Conservation (phyloP, 352 stramenopile genomes). For the Globisporangium paddicum region DNA sequence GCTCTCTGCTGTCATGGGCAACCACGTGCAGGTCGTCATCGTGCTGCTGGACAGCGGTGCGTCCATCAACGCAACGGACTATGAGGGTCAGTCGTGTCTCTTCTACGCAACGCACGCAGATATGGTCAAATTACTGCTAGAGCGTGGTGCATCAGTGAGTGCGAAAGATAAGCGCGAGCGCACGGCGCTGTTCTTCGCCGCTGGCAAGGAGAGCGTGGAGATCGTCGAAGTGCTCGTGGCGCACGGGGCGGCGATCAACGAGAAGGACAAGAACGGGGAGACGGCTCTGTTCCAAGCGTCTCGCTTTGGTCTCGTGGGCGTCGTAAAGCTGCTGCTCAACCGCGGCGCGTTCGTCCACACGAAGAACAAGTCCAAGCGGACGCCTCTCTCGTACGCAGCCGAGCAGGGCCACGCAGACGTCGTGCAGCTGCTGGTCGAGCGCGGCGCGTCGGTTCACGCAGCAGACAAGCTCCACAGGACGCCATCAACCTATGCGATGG, state of each 20-base stretch:
- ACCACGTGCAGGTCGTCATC: conserved; percentile 4
- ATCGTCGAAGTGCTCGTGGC: conserved; percentile 4
- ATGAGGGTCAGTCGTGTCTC: conserved; percentile 11
- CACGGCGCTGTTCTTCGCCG: conserved; percentile 12
- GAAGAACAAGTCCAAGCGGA: conserved; percentile 8
- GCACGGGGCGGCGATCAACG: conserved; percentile 8
- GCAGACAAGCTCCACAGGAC: conserved; percentile 8
- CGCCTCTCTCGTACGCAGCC: conserved; percentile 11
- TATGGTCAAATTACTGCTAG: conserved; percentile 6
- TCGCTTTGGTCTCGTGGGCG: conserved; percentile 6
- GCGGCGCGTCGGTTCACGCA: conserved; percentile 10
- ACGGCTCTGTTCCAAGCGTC: conserved; percentile 12
- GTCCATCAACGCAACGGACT: conserved; percentile 1
- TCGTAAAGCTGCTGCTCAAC: conserved; percentile 4
- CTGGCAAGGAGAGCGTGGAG: conserved; percentile 3
- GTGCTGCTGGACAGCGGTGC: conserved; percentile 5
- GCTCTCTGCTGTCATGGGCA: conserved; percentile 11
- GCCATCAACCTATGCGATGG: conserved; percentile 8
- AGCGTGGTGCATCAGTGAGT: background rate
- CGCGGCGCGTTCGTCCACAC: conserved; percentile 9
- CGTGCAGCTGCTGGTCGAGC: conserved; percentile 10
- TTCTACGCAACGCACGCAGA: conserved; percentile 10
- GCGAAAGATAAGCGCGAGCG: conserved; percentile 4
- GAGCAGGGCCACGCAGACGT: conserved; percentile 8
- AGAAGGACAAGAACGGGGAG: conserved; percentile 12